Evolutionary conservation across 768 basidiomycete genomes (phyloP).

Genomic region (Hericium rajendrae): DNA sequence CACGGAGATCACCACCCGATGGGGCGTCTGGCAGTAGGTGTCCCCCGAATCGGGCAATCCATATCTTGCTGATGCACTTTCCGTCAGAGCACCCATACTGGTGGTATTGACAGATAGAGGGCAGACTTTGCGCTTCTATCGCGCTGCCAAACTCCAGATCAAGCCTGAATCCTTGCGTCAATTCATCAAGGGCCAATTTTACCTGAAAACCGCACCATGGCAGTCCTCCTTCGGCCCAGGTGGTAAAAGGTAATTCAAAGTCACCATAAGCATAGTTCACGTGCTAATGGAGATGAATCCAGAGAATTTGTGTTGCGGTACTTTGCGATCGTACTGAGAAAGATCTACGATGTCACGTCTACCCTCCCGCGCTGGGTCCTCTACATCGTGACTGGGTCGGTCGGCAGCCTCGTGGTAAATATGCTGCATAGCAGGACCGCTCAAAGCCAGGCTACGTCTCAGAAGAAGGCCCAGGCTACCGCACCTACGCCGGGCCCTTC

Average conservation of each 20-base stretch:
- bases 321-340: constrained; percentile 38
- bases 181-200: constrained; percentile 58
- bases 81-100: constrained; percentile 60
- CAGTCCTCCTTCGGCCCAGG: constrained; percentile 60
- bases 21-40: constrained; percentile 76
- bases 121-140: constrained; percentile 73
- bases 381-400: constrained; percentile 51
- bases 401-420: constrained; percentile 60
- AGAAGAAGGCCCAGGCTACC: background rate
- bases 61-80: background rate
- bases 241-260: constrained; percentile 50
- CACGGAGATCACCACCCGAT: constrained; percentile 74
- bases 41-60: constrained; percentile 1
- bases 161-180: constrained; percentile 49
- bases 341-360: constrained; percentile 41
- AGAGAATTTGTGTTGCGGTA: constrained; percentile 66
- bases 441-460: background rate
- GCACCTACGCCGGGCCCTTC: background rate
- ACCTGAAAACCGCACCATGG: constrained; percentile 62
- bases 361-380: constrained; percentile 66
- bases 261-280: too few species aligned
- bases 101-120: constrained; percentile 67
- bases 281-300: background rate
- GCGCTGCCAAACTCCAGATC: constrained; percentile 50
- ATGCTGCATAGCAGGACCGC: constrained; percentile 38